Evolutionary conservation across 202 grass and related monocot species (phyloP).

Genomic region (Brachypodium distachyon): DNA sequence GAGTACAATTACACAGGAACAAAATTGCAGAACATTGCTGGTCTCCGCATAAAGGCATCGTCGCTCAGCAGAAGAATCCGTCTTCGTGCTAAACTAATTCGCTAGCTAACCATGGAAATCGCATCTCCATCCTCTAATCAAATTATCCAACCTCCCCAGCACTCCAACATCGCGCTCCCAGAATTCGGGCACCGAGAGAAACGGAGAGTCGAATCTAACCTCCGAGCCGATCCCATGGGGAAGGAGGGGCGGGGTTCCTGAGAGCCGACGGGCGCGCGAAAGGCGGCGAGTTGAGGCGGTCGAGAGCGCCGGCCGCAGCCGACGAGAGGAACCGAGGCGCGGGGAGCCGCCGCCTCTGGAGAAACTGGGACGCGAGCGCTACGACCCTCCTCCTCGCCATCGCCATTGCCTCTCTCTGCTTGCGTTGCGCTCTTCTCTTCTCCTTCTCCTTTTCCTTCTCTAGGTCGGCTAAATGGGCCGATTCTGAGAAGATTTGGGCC

Average conservation of each 20-base stretch:
- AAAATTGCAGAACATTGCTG: background rate
- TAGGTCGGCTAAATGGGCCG: background rate
- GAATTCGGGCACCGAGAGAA: background rate
- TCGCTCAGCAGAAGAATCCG: background rate
- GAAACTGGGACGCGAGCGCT: conserved; percentile 13
- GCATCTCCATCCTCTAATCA: background rate
- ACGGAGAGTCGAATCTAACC: background rate
- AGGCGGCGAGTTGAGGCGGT: conserved; percentile 24
- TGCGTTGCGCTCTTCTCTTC: background rate
- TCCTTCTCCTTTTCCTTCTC: background rate
- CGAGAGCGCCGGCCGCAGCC: background rate
- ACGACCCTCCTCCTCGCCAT: conserved; percentile 35
- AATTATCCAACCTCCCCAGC: background rate
- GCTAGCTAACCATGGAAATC: background rate
- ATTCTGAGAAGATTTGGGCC: background rate
- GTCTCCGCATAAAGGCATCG: background rate
- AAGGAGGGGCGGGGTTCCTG: background rate
- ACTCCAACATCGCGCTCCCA: background rate
- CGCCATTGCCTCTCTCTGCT: background rate
- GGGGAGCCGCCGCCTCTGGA: conserved; percentile 9
- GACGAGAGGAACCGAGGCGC: conserved; percentile 21
- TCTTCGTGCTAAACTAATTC: background rate
- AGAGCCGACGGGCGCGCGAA: background rate
- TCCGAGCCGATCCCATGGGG: conserved; percentile 31
- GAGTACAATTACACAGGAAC: background rate